Conservation (phyloP, 352 stramenopile genomes). For the Globisporangium ultimum region DNA sequence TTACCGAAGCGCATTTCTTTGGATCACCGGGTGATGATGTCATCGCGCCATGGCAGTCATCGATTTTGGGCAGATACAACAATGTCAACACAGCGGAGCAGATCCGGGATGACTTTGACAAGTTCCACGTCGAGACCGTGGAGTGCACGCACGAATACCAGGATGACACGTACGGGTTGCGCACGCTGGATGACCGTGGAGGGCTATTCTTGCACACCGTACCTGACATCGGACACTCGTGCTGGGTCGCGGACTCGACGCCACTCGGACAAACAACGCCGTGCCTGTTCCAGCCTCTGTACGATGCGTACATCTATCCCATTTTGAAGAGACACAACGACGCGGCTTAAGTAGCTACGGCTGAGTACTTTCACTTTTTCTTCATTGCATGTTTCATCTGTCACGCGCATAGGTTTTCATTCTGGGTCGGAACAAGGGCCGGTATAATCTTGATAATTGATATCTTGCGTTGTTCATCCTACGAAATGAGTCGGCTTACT, state of each 20-base stretch:
- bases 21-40: conserved; percentile 27
- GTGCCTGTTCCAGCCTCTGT: conserved; percentile 9
- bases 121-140: conserved; percentile 21
- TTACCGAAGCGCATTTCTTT: conserved; percentile 37
- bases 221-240: conserved; percentile 21
- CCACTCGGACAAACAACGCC: not conserved
- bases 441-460: too few relatives aligned
- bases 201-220: conserved; percentile 18
- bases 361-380: too few relatives aligned
- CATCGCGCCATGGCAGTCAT: conserved; percentile 35
- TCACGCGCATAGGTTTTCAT: too few relatives aligned
- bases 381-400: too few relatives aligned
- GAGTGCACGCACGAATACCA: conserved; percentile 24
- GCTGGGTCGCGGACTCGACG: conserved; percentile 20
- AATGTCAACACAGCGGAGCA: conserved; percentile 16
- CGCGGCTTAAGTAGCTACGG: too few relatives aligned
- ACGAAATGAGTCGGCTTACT: too few relatives aligned
- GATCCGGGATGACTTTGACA: conserved; percentile 3
- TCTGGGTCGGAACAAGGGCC: too few relatives aligned
- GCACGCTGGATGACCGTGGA: conserved; percentile 23
- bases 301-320: conserved; percentile 10
- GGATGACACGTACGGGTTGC: conserved; percentile 29
- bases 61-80: conserved; percentile 32
- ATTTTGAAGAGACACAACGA: not conserved
- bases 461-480: too few relatives aligned